Evolutionary conservation across 129 eudicot species (phyloP).

Genomic region (sunflower (Helianthus annuus)): HanXRQr2.0-SUNRISE NC_035433.2:124075921-124076420

Average conservation of each 20-base stretch:
- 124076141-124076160: slow-evolving; percentile 14
- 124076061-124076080: slow-evolving; percentile 21
- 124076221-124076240: slow-evolving; percentile 74
- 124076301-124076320: slow-evolving; percentile 36
- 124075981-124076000: not conserved
- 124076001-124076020: no score
- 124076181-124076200: slow-evolving; percentile 22
- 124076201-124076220: slow-evolving; percentile 44
- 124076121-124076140: slow-evolving; percentile 1
- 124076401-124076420: slow-evolving; percentile 31
- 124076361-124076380: slow-evolving; percentile 45
- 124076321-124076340: slow-evolving; percentile 43
- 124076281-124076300: slow-evolving; percentile 51
- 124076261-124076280: slow-evolving; percentile 65
- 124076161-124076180: slow-evolving; percentile 22
- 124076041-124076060: slow-evolving; percentile 23
- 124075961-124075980: not conserved
- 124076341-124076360: slow-evolving; percentile 38
- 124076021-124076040: not conserved
- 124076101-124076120: slow-evolving; percentile 10
- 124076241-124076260: slow-evolving; percentile 78
- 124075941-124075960: not conserved
- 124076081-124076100: slow-evolving; percentile 17
- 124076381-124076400: slow-evolving; percentile 58
- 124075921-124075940: not conserved